Conservation (phyloP, 1,139 yeast genomes). For the Nakaseomyces bracarensis region DNA sequence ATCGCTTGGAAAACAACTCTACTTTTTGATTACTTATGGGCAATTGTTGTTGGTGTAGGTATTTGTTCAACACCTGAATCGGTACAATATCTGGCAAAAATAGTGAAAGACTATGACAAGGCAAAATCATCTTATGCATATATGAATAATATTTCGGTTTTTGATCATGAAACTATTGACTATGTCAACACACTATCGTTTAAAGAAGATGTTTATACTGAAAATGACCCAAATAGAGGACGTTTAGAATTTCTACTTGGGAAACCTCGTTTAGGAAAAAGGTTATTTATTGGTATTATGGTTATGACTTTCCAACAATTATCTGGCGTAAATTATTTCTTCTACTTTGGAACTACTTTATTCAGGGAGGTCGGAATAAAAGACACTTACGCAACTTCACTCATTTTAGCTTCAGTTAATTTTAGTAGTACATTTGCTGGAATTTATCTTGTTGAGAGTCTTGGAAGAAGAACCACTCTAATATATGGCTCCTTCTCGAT, state of each 20-base stretch:
- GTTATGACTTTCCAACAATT: constrained; percentile 52
- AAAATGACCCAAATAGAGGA: constrained; percentile 13
- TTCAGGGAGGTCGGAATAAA: constrained; percentile 43
- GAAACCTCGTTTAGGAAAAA: constrained; percentile 38
- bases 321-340: constrained; percentile 51
- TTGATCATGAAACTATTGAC: constrained; percentile 37
- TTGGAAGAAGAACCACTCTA: constrained; percentile 61
- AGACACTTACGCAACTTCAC: constrained; percentile 43
- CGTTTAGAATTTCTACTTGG: constrained; percentile 44
- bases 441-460: constrained; percentile 54
- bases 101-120: constrained; percentile 21
- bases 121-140: constrained; percentile 43
- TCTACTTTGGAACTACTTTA: constrained; percentile 49
- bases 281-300: constrained; percentile 45
- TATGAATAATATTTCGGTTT: constrained; percentile 39
- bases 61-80: constrained; percentile 46
- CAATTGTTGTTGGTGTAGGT: constrained; percentile 39
- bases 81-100: constrained; percentile 40
- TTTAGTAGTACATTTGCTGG: constrained; percentile 69
- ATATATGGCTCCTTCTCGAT: constrained; percentile 54
- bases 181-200: constrained; percentile 39
- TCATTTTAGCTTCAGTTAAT: constrained; percentile 66
- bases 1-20: constrained; percentile 44
- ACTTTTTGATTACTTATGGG: constrained; percentile 42
- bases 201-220: constrained; percentile 37